Percentiles rank a stretch among this genome's conserved stretches.
Evolutionary conservation across 2,329 filamentous ascomycete species (phyloP).

Genomic region (Tolypocladium ophioglossoides): DNA sequence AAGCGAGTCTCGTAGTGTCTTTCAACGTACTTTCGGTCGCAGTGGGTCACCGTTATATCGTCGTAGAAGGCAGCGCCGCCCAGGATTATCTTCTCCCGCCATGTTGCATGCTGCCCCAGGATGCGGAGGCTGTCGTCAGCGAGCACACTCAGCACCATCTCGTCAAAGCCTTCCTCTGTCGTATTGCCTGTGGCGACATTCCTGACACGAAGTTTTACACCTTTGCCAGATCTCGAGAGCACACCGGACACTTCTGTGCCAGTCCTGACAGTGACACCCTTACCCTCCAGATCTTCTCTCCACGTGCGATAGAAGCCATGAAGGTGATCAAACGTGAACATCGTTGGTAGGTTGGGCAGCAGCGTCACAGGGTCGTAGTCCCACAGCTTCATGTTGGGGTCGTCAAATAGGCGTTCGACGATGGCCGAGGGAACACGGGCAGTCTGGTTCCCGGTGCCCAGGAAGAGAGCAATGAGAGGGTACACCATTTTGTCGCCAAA

Average conservation of each 20-base stretch:
- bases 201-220: constrained; percentile 43
- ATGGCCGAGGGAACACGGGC: constrained; percentile 61
- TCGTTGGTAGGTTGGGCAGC: constrained; percentile 48
- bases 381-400: constrained; percentile 50
- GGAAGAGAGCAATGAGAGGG: constrained; percentile 61
- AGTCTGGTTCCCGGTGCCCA: constrained; percentile 66
- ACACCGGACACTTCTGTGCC: constrained; percentile 45
- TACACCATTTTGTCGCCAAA: constrained; percentile 63
- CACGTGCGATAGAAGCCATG: constrained; percentile 50
- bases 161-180: constrained; percentile 46
- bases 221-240: constrained; percentile 36
- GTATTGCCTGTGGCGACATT: constrained; percentile 39
- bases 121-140: constrained; percentile 55
- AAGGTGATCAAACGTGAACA: constrained; percentile 57
- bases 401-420: constrained; percentile 48
- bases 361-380: constrained; percentile 44
- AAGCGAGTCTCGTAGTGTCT: constrained; percentile 57
- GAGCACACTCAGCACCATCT: constrained; percentile 54
- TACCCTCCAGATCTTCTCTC: constrained; percentile 40
- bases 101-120: constrained; percentile 44
- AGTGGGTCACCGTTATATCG: constrained; percentile 62
- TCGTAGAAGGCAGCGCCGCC: constrained; percentile 61
- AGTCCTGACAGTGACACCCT: constrained; percentile 45
- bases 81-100: constrained; percentile 55
- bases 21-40: constrained; percentile 53